phyloP scores from a whole-genome alignment of 345 rosid species.

The Erysimum cheiranthoides region DNA sequence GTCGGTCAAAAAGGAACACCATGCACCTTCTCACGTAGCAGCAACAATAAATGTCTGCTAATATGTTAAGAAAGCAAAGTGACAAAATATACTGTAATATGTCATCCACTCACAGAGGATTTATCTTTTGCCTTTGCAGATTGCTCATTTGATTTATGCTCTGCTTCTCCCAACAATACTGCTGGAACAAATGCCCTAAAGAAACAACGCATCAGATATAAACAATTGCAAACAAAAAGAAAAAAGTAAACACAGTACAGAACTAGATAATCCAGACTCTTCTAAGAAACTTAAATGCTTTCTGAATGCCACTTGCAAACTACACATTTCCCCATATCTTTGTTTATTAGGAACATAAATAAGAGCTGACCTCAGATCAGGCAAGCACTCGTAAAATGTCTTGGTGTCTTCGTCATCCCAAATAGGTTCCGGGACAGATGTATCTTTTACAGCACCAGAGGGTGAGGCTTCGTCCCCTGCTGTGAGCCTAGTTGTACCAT shows the following conservation, averaged over 20 bases:
- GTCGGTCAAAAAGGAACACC: constrained; percentile 7
- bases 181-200: constrained; percentile 99
- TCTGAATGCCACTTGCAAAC: constrained; percentile 23
- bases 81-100: constrained; percentile 10
- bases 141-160: constrained; percentile 78
- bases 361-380: constrained; percentile 90
- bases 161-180: constrained; percentile 91
- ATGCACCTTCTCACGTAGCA: constrained; percentile 20
- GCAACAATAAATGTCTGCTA: constrained; percentile 12
- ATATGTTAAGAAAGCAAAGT: constrained; percentile 32
- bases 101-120: constrained; percentile 58
- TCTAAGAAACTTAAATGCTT: constrained; percentile 2
- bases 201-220: constrained; percentile 34
- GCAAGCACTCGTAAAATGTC: constrained; percentile 92
- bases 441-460: constrained; percentile 78
- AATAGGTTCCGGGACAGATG: constrained; percentile 71
- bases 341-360: constrained; percentile 23
- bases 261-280: constrained; percentile 33
- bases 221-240: constrained; percentile 3
- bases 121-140: constrained; percentile 74
- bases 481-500: constrained; percentile 92
- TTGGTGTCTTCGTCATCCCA: constrained; percentile 99
- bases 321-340: constrained; percentile 23
- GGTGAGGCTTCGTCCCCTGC: constrained; percentile 82
- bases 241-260: constrained; percentile 16